Base-by-base conservation (phyloP, 2,329 filamentous ascomycete genomes). In the Neopestalotiopsis sp. region DNA sequence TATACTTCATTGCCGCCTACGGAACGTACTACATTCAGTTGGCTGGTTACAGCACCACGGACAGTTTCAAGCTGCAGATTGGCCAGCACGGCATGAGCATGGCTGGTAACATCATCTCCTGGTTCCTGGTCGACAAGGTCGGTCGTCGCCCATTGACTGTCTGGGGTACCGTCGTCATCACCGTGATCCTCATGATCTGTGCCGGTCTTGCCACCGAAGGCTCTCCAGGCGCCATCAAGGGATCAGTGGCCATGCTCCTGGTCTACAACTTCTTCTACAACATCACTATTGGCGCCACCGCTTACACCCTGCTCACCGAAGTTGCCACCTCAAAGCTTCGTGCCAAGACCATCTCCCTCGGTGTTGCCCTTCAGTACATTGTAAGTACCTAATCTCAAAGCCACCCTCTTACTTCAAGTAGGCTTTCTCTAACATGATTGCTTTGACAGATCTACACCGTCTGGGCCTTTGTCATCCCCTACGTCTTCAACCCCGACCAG, bases 211-310 rank as follows among this genome's bases (percentile, higher is more conserved):
- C 78, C 2, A 72, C 69, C 24, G 71, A 67, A 14, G 73, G 68
- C 7, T 71, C 61, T 4, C 45, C 38, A 1, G 70, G 61, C 0
- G 61, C 70, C 14, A 74, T 76, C 70, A 75, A 76, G 68, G 77
- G 74, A 5, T 73, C 75, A 0, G 77, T 78, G 20, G 78, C 78
- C 13, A 74, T 84, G 65, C 79, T 84, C 4, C 70, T 81, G 24
- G 67, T 83, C 14, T 83, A 80, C 71, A 77, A 75, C 72, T 82
- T 76, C 71, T 74, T 77, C 67, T 83, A 82, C 69, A 79, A 82
- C 62, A 75, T 81, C 63, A 80, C 79, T 14, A 82, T 84, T 32
- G 82, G 82, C 13, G 76, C 81, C 2, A 80, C 80, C 1, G 79
- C 79, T 5, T 83, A 78, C 68, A 78, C 79, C 0, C 12, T 65